These are phyloP conservation scores for Trypanosoma melophagium DNA, from an alignment of 208 protist species.

Conservation along the genomic window DNA sequence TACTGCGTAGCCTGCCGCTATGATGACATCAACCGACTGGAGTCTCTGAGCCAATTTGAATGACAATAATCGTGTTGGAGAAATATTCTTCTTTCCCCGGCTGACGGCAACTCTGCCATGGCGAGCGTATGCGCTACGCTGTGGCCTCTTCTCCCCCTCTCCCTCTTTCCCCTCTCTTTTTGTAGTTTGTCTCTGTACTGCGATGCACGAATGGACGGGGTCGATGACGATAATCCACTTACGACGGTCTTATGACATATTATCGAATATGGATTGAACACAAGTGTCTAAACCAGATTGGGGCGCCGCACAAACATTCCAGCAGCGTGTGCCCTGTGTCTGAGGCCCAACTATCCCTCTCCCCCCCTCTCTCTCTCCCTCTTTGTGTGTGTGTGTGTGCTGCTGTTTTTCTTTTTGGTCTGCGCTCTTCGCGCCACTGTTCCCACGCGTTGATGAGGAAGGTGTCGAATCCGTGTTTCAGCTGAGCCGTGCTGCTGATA, in stretches of 20 bases:
- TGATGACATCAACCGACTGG: constrained; percentile 31
- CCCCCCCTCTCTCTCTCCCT: too few relatives aligned
- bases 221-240: constrained; percentile 41
- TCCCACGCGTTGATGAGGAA: constrained; percentile 35
- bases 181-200: background rate
- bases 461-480: constrained; percentile 57
- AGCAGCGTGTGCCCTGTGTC: constrained; percentile 51
- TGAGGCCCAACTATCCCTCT: constrained; percentile 19
- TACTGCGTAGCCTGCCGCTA: background rate
- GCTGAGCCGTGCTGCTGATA: constrained; percentile 42
- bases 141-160: background rate
- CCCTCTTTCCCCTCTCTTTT: background rate
- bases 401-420: too few relatives aligned
- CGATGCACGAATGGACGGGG: background rate
- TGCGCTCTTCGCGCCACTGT: too few relatives aligned
- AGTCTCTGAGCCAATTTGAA: constrained; percentile 24
- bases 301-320: constrained; percentile 50
- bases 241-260: constrained; percentile 59
- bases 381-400: too few relatives aligned
- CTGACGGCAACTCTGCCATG: constrained; percentile 10
- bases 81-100: constrained; percentile 33
- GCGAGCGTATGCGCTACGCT: background rate
- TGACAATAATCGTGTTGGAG: constrained; percentile 28
- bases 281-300: constrained; percentile 47
- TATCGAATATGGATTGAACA: constrained; percentile 56